These are phyloP conservation scores for Chionographis japonica DNA, from an alignment of 106 monocot genomes.

Conservation along the genomic window DNA sequence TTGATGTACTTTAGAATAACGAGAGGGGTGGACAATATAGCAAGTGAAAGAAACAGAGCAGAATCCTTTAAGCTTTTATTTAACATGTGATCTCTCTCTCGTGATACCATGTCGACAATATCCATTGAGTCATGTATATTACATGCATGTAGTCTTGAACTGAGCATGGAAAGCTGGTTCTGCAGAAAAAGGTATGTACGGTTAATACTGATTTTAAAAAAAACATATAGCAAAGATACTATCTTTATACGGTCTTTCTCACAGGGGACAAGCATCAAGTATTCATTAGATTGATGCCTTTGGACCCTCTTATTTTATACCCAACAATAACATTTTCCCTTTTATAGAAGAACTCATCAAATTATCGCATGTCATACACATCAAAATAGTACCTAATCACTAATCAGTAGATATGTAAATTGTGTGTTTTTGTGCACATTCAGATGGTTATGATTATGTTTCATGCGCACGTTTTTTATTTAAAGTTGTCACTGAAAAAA, in stretches of 20 bases:
- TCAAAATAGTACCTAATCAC: too few species aligned
- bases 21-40: constrained; percentile 40
- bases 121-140: constrained; percentile 16
- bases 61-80: constrained; percentile 35
- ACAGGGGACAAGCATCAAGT: neutral
- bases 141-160: constrained; percentile 35
- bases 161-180: constrained; percentile 34
- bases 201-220: neutral
- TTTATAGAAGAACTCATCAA: too few species aligned
- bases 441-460: too few species aligned
- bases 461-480: too few species aligned
- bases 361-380: too few species aligned
- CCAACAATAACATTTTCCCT: too few species aligned
- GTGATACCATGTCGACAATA: constrained; percentile 1
- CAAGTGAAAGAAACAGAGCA: constrained; percentile 44
- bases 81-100: constrained; percentile 8
- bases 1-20: constrained; percentile 53
- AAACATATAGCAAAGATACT: neutral
- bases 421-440: too few species aligned
- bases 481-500: too few species aligned
- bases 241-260: neutral
- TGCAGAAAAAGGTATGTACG: constrained; percentile 14
- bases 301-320: neutral
- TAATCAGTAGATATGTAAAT: too few species aligned
- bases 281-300: neutral